A percentile compares a stretch with the other conserved stretches of the same genome.
phyloP scores from a whole-genome alignment of 2,329 filamentous ascomycete species.

The Cladosporium cucumerinum region DNA sequence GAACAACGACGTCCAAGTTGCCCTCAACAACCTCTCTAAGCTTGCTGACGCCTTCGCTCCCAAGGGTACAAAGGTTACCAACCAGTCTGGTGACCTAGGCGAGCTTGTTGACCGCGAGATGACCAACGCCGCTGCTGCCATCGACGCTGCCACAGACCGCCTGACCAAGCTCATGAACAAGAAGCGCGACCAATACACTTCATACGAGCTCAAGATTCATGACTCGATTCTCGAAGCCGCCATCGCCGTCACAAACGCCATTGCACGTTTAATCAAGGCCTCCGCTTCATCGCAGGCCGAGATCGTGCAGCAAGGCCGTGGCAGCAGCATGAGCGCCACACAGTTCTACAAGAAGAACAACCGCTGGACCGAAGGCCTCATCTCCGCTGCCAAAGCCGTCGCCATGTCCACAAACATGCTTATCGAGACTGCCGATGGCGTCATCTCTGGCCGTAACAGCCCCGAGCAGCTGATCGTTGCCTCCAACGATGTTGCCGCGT shows the following conservation, averaged over 20 bases:
- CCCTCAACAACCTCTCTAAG: slow-evolving; percentile 90
- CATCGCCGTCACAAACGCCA: slow-evolving; percentile 88
- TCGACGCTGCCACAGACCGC: slow-evolving; percentile 84
- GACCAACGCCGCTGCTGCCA: slow-evolving; percentile 89
- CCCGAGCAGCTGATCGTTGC: slow-evolving; percentile 97
- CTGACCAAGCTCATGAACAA: slow-evolving; percentile 93
- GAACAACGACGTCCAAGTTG: slow-evolving; percentile 93
- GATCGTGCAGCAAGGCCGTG: slow-evolving; percentile 89
- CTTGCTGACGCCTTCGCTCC: slow-evolving; percentile 88
- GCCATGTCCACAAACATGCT: slow-evolving; percentile 89
- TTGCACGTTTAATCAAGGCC: slow-evolving; percentile 90
- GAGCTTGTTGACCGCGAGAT: slow-evolving; percentile 91
- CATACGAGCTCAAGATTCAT: slow-evolving; percentile 93
- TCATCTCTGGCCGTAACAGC: slow-evolving; percentile 85
- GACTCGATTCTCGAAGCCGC: slow-evolving; percentile 93
- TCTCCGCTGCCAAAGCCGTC: slow-evolving; percentile 95
- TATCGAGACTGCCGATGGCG: slow-evolving; percentile 96
- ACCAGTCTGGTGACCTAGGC: slow-evolving; percentile 78
- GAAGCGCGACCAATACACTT: slow-evolving; percentile 90
- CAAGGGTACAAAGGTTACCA: slow-evolving; percentile 71
- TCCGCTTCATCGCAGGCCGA: slow-evolving; percentile 91
- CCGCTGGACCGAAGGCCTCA: slow-evolving; percentile 95
- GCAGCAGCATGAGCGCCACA: slow-evolving; percentile 68
- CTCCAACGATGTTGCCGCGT: slow-evolving; percentile 93
- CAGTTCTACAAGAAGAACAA: slow-evolving; percentile 99